Percentiles rank a stretch among this genome's conserved stretches.
phyloP scores from a whole-genome alignment of 352 stramenopile species.

The Globisporangium iwayamae region DNA sequence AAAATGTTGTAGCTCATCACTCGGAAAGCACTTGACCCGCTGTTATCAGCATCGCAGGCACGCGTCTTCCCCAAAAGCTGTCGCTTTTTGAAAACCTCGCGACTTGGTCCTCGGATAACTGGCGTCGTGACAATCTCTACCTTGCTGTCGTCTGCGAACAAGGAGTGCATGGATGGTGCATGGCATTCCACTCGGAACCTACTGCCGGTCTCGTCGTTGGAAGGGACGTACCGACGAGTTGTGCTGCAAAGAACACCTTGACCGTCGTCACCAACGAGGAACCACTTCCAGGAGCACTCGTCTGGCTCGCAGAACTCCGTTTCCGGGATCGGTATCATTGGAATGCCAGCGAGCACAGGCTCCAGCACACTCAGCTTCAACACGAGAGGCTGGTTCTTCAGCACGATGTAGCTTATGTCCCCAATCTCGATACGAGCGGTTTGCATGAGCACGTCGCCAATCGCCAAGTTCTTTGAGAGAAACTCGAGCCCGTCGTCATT shows the following conservation, averaged over 20 bases:
- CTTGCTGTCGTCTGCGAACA: conserved; percentile 37
- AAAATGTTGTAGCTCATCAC: conserved; percentile 85
- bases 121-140: conserved; percentile 27
- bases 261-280: conserved; percentile 21
- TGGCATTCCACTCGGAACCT: conserved; percentile 55
- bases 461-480: conserved; percentile 21
- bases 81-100: conserved; percentile 47
- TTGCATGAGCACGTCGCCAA: conserved; percentile 45
- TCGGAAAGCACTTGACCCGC: conserved; percentile 34
- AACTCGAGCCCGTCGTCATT: conserved; percentile 32
- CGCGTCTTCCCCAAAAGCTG: conserved; percentile 18
- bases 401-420: conserved; percentile 34
- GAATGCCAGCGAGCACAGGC: conserved; percentile 44
- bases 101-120: conserved; percentile 43
- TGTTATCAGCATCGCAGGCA: conserved; percentile 1
- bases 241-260: conserved; percentile 16
- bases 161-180: conserved; percentile 30
- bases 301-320: conserved; percentile 62
- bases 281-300: conserved; percentile 66
- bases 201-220: conserved; percentile 32
- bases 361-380: conserved; percentile 37
- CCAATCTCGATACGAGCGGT: conserved; percentile 45
- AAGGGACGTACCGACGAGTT: conserved; percentile 38
- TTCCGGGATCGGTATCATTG: conserved; percentile 40
- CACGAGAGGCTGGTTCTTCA: conserved; percentile 66